Evolutionary conservation across 495 filamentous ascomycete species (phyloP).

Genomic region (Daldinia vernicosa): DNA sequence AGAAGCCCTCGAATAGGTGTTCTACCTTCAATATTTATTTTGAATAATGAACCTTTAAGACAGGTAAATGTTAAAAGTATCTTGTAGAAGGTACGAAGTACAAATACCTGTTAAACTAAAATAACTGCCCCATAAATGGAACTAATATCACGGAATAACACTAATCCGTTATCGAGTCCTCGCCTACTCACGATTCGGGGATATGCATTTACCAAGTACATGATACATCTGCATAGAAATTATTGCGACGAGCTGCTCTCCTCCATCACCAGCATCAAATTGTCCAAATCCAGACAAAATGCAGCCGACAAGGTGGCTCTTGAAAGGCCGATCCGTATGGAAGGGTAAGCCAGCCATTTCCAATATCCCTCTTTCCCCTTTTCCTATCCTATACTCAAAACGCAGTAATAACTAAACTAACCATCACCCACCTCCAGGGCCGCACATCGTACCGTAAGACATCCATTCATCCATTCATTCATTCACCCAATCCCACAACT

Average conservation of each 20-base stretch:
- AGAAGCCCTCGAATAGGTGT: neutral
- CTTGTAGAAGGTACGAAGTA: too few species aligned
- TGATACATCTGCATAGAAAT: slow-evolving; percentile 7
- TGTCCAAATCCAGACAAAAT: slow-evolving; percentile 48
- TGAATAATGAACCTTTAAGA: neutral
- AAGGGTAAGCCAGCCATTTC: slow-evolving; percentile 56
- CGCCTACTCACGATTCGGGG: neutral
- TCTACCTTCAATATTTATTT: neutral
- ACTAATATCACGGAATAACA: neutral
- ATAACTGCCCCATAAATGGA: neutral
- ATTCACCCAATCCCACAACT: neutral
- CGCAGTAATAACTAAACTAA: slow-evolving; percentile 22
- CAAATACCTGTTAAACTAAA: neutral
- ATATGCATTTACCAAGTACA: slow-evolving; percentile 9
- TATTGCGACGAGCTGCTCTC: slow-evolving; percentile 27
- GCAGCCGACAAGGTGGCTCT: slow-evolving; percentile 61
- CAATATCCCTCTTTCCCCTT: neutral
- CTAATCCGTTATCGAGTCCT: neutral
- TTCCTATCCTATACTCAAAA: neutral
- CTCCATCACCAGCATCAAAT: slow-evolving; percentile 15
- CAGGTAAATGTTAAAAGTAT: neutral
- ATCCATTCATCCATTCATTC: neutral
- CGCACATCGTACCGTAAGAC: slow-evolving; percentile 77
- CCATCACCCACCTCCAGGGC: slow-evolving; percentile 56
- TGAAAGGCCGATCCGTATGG: slow-evolving; percentile 65